Evolutionary conservation across 2,329 filamentous ascomycete genomes (phyloP), one percentile per base, ranked within the genome.

Genomic region (Fusarium bactridioides): DNA sequence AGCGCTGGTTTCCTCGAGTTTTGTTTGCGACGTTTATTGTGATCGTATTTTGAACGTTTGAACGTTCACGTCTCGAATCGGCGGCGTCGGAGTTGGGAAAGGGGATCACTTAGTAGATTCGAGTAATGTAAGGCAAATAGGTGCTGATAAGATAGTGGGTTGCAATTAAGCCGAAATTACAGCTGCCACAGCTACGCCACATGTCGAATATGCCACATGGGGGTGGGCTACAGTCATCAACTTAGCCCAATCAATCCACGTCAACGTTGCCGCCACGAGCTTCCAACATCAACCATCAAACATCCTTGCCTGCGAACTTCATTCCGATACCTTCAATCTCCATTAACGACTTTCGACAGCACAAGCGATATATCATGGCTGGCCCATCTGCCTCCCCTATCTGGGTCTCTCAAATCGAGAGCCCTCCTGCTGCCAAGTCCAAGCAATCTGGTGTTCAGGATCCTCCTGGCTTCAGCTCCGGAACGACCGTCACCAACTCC

Each of bases 331-430:
- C 12, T 13, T 21, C 23, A n/a, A 31, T 54, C 8, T 50, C 37
- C 21, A 56, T 54, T 31, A 21, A 40, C 44, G 31, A 25, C 31
- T 33, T 29, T 45, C 25, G 15, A 40, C 4, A 13, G 6, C 15
- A 6, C 7, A 50, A 25, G 27, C 25, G 23, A 29, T 41, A 16
- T n/a, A 43, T 31, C 15, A 70, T 70, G 59, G 79, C 82, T 67
- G 79, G 80, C 63, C 67, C 79, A 64, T 69, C 80, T 83, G 84
- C 45, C 53, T 68, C 74, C 19, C 95, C 95, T 38, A 86, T 88
- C 86, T 99, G 96, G 96, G 93, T 95, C 38, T 83, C 91, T 73
- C 91, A 97, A 78, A 88, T 98, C 75, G 91, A 91, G 79, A 89
- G 89, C 48, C 89, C 93, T 37, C 90, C 94, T 29, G 80, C 88